phyloP scores from a whole-genome alignment of 768 basidiomycete genomes.

The Trametes punicea region DNA sequence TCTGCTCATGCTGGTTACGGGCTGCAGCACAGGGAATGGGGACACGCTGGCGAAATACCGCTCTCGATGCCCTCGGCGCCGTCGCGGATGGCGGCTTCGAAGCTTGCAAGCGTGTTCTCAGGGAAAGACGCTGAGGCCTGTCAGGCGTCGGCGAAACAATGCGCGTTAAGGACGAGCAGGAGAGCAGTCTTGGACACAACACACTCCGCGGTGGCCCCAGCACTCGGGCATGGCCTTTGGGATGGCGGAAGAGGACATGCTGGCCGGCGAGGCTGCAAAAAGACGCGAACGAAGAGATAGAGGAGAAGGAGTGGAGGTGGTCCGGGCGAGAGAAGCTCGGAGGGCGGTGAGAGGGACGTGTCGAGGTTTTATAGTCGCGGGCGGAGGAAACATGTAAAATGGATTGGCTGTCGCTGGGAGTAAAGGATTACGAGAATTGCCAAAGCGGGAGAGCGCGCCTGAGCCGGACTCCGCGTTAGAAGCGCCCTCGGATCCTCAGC shows the following conservation, averaged over 20 bases:
- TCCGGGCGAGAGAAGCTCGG: background rate
- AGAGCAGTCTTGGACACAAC: slow-evolving; percentile 27
- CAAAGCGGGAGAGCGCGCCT: background rate
- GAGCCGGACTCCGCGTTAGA: no score
- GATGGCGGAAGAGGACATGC: slow-evolving; percentile 21
- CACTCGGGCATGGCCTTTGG: slow-evolving; percentile 50
- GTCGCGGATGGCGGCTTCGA: slow-evolving; percentile 91
- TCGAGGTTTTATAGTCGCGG: slow-evolving; percentile 6
- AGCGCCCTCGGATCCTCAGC: no score
- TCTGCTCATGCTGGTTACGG: slow-evolving; percentile 64
- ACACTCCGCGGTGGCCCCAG: slow-evolving; percentile 72
- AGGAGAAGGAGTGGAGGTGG: background rate
- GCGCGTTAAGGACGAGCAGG: slow-evolving; percentile 4
- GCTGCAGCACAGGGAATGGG: slow-evolving; percentile 32
- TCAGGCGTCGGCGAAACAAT: slow-evolving; percentile 9
- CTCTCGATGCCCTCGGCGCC: slow-evolving; percentile 97
- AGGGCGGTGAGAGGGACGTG: background rate
- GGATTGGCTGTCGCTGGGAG: background rate
- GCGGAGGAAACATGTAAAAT: slow-evolving; percentile 1
- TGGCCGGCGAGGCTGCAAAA: slow-evolving; percentile 12
- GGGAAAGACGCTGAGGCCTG: slow-evolving; percentile 85
- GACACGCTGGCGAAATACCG: slow-evolving; percentile 57
- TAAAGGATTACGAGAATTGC: slow-evolving; percentile 6
- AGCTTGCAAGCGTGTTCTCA: slow-evolving; percentile 94
- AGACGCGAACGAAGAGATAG: slow-evolving; percentile 10